These are phyloP conservation scores for Paramecium sonneborni DNA, from an alignment of 73 alveolate species.

Conservation along the genomic window DNA sequence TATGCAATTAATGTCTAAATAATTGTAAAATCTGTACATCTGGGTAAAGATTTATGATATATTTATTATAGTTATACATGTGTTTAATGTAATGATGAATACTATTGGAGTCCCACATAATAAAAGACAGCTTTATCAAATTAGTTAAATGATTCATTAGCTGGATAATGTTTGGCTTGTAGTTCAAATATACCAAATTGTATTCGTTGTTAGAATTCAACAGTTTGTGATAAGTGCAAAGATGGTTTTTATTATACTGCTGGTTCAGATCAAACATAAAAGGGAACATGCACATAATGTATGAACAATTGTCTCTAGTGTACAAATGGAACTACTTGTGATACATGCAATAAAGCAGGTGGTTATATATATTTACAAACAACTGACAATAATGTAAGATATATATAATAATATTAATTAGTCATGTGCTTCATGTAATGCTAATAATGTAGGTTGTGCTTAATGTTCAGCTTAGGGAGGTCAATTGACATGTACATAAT, in stretches of 20 bases:
- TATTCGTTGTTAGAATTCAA: not conserved
- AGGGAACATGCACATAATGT: not conserved
- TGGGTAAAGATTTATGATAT: not conserved
- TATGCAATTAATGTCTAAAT: not conserved
- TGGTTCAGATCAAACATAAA: not conserved
- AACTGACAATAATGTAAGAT: not conserved
- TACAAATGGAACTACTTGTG: not conserved
- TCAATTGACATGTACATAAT: not conserved
- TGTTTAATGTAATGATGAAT: not conserved
- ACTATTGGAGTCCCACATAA: not conserved
- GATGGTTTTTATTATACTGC: not conserved
- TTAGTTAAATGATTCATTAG: not conserved
- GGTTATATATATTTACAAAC: not conserved
- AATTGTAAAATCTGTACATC: constrained; percentile 14
- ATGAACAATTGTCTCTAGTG: not conserved
- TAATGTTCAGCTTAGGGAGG: not conserved
- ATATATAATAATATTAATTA: not conserved
- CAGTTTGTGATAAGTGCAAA: not conserved
- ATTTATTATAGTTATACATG: not conserved
- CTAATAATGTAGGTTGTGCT: not conserved
- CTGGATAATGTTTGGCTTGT: not conserved
- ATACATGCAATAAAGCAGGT: not conserved
- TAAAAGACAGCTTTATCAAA: not conserved
- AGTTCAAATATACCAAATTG: not conserved
- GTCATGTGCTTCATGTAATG: not conserved